Base-by-base conservation (phyloP, 176 grass and related monocot species). In the Alopecurus myosuroides region DNA sequence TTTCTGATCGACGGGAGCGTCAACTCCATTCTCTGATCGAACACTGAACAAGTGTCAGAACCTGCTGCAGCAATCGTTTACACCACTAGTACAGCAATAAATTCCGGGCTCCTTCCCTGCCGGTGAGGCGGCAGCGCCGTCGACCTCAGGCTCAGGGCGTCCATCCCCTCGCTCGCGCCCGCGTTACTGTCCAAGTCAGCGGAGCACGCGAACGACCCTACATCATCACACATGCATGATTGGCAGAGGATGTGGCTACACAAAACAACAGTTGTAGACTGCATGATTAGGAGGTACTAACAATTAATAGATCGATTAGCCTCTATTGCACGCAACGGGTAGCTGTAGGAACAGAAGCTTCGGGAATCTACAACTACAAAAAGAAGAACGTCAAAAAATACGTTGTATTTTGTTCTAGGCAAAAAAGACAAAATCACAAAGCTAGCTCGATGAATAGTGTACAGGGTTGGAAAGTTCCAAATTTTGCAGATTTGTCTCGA, bases 171-270 rank as follows among this genome's bases (percentile, higher is more conserved):
- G 17, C 66, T 45, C 46, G 45, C 61, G 73, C 73, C 23, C 18
- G 44, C 25, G 83, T 70, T 37, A 19, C 49, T 44, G 62, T 78
- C 23, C 2, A 25, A 41, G 23, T n/a, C 22, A 61, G 30, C 23
- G 0, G 9, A 68, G 73, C 34, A 77, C 46, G 41, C 28, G 33
- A 77, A 41, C 37, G 44, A 85, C 39, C 72, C 25, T 30, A 76
- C 70, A 39, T 74, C 23, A 45, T 44, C 57, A 53, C 23, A 50
- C 30, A 51, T 84, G 81, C 53, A 53, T 84, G 74, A 73, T 74
- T 65, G 81, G 45, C 74, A 55, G 42, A 31, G 74, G 64, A 45
- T 79, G 70, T 77, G 58, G 77, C 70, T 41, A 40, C 39, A 81
- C 46, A 18, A 5, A 23, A 22, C 46, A 57, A 68, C 10, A 65